Conservation (phyloP, 805 yeast genomes). For the Candida gorgasii region DNA sequence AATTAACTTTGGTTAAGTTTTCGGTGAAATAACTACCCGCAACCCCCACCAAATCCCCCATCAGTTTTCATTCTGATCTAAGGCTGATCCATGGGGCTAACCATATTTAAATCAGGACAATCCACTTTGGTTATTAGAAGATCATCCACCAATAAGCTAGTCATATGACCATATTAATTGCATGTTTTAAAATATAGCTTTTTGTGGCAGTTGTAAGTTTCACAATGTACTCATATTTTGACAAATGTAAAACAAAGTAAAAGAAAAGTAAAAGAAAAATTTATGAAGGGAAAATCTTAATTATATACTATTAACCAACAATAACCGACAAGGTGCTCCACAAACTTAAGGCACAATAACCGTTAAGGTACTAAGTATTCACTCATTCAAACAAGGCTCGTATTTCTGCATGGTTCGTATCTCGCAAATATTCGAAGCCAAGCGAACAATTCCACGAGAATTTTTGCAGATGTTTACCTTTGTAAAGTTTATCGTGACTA, state of each 20-base stretch:
- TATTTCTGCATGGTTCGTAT: background rate
- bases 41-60: background rate
- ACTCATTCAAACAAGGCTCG: background rate
- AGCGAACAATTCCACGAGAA: conserved; percentile 4
- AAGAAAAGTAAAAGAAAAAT: too few species aligned
- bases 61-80: background rate
- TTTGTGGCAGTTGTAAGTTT: too few species aligned
- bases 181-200: too few species aligned
- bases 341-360: background rate
- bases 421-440: background rate
- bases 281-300: too few species aligned
- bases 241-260: too few species aligned
- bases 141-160: too few species aligned
- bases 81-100: background rate
- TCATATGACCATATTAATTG: too few species aligned
- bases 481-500: background rate
- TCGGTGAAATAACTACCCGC: background rate
- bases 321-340: background rate
- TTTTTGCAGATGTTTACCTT: background rate
- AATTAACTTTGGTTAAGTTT: too few species aligned
- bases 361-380: background rate
- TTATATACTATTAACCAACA: too few species aligned
- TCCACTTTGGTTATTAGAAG: too few species aligned
- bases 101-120: too few species aligned
- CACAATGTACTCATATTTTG: too few species aligned